Evolutionary conservation across 2,329 filamentous ascomycete genomes (phyloP), one percentile per base, ranked within the genome.

Genomic region (Fusarium sp.): DNA sequence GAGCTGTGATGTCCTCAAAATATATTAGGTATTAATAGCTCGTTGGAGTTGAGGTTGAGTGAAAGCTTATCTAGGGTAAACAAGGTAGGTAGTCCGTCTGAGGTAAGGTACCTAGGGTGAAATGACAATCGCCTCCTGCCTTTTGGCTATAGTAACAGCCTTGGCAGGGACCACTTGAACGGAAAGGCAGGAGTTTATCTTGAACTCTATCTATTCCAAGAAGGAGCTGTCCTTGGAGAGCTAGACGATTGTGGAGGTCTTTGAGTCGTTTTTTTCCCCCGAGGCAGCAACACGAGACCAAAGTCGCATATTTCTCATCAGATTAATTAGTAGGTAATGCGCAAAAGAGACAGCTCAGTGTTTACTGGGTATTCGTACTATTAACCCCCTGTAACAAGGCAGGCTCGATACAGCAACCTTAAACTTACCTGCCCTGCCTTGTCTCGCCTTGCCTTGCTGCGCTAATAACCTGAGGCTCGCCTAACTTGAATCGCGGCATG

Each of bases 391-490:
- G 67, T 65, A 62, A n/a, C 50, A 20, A 45, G 40, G 40, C 33
- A 58, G 39, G 40, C 40, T 46, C 35, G 26, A 32, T n/a, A 24
- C 14, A 54, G 46, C 41, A 52, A 57, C 47, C 39, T 68, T 60
- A 68, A 67, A 65, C 66, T 65, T 65, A 60, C 52, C 48, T 65
- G 40, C 41, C 61, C 35, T 30, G 28, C 26, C n/a, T 22, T 22
- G 22, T 22, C 22, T 22, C 22, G 22, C 22, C 22, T 28, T 48
- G 33, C 26, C n/a, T 22, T 48, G 28, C 53, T 44, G 51, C 47
- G 30, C 62, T 56, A 66, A 68, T 56, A 66, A 68, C 61, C 66
- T 69, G 66, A 68, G 56, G 66, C 53, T 68, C 66, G 66, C 56
- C 56, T 67, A 62, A 63, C 51, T 57, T 52, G 62, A 57, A 68